These are phyloP conservation scores for Metschnikowia lunata DNA, from an alignment of 805 yeast genomes.

Conservation along the genomic window DNA sequence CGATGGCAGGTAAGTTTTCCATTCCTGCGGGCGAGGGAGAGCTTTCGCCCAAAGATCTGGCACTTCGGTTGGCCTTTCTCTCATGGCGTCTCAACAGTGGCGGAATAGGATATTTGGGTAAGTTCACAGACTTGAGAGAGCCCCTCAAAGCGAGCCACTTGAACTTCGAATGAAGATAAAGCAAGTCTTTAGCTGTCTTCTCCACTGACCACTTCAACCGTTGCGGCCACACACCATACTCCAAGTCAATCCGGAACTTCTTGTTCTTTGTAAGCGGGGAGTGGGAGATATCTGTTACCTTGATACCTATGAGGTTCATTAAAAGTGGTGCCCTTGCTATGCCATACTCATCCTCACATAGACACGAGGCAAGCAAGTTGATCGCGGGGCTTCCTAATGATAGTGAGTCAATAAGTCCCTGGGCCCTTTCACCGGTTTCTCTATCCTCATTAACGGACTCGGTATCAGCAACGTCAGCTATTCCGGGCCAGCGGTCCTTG, in stretches of 20 bases:
- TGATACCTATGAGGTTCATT: conserved; percentile 65
- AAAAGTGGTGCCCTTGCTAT: conserved; percentile 78
- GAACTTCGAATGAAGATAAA: conserved; percentile 65
- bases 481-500: conserved; percentile 18
- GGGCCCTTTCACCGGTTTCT: conserved; percentile 37
- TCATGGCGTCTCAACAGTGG: conserved; percentile 23
- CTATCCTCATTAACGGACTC: conserved; percentile 21
- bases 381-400: conserved; percentile 71
- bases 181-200: conserved; percentile 67
- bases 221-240: conserved; percentile 83
- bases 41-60: neutral
- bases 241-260: conserved; percentile 66
- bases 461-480: conserved; percentile 9
- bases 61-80: neutral
- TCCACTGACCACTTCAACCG: conserved; percentile 76
- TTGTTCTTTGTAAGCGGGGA: conserved; percentile 36
- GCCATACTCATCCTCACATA: conserved; percentile 73
- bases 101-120: conserved; percentile 46
- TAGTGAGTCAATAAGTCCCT: conserved; percentile 38
- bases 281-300: conserved; percentile 49
- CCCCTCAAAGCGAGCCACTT: conserved; percentile 36
- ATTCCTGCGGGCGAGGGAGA: neutral
- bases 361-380: conserved; percentile 66
- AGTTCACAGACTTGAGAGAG: conserved; percentile 28
- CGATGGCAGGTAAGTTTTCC: neutral